Conservation (phyloP, 495 filamentous ascomycete genomes). For the Collariella sp. region DNA sequence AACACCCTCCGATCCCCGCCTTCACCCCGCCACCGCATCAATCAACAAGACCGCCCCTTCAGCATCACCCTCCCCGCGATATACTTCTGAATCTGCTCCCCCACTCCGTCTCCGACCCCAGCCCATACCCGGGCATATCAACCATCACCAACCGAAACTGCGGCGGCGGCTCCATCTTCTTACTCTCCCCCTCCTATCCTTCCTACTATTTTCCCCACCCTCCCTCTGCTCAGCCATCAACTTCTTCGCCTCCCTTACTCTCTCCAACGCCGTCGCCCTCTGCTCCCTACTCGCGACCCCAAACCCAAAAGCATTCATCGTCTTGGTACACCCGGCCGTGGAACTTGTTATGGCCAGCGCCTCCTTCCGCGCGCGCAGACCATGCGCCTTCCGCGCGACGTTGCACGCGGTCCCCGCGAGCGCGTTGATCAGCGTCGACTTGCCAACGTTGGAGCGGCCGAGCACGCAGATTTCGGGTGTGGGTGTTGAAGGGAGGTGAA, state of each 20-base stretch:
- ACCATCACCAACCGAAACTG: conserved; percentile 57
- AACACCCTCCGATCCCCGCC: conserved; percentile 59
- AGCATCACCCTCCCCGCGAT: conserved; percentile 63
- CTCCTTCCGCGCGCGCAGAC: conserved; percentile 11
- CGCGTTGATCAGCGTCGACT: conserved; percentile 80
- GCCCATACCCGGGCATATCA: conserved; percentile 94
- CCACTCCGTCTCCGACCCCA: conserved; percentile 67
- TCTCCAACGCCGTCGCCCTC: conserved; percentile 5
- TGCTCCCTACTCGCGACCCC: conserved; percentile 34
- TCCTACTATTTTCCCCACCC: not conserved
- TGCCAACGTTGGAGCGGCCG: conserved; percentile 87
- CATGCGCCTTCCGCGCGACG: conserved; percentile 18
- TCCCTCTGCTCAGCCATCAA: not conserved
- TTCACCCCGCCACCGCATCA: conserved; percentile 77
- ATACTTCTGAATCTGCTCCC: conserved; percentile 84
- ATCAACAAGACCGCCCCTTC: conserved; percentile 71
- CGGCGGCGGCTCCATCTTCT: conserved; percentile 36
- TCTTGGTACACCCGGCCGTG: conserved; percentile 66
- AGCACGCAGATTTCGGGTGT: conserved; percentile 51
- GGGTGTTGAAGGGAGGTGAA: conserved; percentile 41
- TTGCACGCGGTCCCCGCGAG: conserved; percentile 47
- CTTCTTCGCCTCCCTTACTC: conserved; percentile 15
- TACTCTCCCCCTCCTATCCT: not conserved
- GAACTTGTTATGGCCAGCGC: conserved; percentile 55
- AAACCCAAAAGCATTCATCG: conserved; percentile 81